Evolutionary conservation across 371 early-diverging fungal genomes (phyloP).

Genomic region (Mortierella polycephala): DNA sequence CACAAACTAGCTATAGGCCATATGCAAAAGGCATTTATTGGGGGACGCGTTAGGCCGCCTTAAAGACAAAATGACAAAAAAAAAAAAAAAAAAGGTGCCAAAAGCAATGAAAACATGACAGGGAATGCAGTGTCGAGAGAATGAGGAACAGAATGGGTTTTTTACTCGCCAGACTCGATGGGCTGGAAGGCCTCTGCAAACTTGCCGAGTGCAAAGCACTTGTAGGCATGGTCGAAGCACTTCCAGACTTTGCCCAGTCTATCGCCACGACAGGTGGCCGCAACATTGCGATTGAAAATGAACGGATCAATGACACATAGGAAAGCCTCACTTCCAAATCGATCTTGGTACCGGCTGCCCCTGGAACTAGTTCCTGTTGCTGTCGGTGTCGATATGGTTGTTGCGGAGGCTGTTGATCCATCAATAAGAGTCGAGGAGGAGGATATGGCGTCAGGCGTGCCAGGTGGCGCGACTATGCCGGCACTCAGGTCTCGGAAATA

Average conservation of each 20-base stretch:
- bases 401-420: background rate
- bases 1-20: no score
- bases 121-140: no score
- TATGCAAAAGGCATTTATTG: no score
- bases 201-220: conserved; percentile 22
- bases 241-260: conserved; percentile 31
- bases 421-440: background rate
- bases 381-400: background rate
- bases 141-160: no score
- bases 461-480: conserved; percentile 8
- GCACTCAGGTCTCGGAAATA: conserved; percentile 21
- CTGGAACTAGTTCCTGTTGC: background rate
- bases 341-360: conserved; percentile 2
- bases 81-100: no score
- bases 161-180: background rate
- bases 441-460: background rate
- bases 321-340: conserved; percentile 15
- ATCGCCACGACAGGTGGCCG: conserved; percentile 34
- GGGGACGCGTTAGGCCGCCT: no score
- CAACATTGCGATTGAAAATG: conserved; percentile 30
- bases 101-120: no score
- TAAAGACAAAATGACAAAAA: no score
- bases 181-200: conserved; percentile 19
- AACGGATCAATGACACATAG: conserved; percentile 49
- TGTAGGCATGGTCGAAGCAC: conserved; percentile 44